Base-by-base conservation (phyloP, 2,329 filamentous ascomycete species). In the Colletotrichum sp. region DNA sequence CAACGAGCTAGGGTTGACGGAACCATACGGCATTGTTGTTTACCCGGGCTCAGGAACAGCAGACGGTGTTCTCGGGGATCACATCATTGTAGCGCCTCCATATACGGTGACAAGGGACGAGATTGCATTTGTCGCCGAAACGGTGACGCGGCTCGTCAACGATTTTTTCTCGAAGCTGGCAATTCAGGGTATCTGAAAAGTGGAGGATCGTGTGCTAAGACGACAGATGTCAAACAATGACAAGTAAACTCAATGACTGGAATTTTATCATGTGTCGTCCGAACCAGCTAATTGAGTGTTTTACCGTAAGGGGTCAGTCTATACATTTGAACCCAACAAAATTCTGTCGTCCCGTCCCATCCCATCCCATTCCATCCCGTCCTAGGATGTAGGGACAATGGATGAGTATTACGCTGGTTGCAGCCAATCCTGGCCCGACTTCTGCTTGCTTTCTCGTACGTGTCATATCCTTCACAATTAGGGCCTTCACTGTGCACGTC, bases 21-120 rank as follows among this genome's bases (percentile, higher is more conserved):
- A 79, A 10, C 55, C 78, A 8, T 84, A 86, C 62, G 81, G 82
- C 1, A 79, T 89, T n/a, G 82, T 83, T 9, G 80, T 95, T 4
- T 95, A 95, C 80, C 91, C 91, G 2, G 92, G 92, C 0, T 84
- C 85, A 1, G 93, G 93, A 2, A 91, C 91, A 0, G 89, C 86
- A 0, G 91, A 89, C 78, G 87, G 94, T 63, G 86, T 89, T 3
- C 80, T 81, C 2, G 93, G 94, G 10, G 94, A 96, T 80, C 93
- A 95, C 81, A 85, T 95, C 58, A 87, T 95, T 26, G 79, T 96
- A 12, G 90, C 93, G 2, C 94, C 94, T 6, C 89, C 94, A 2
- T 95, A 92, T 83, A 95, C 90, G 63, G 87, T 93, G 32, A 91
- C 88, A 1, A 83, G 84, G 58, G 85, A 86, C 9, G 91, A 94